phyloP scores from a whole-genome alignment of 1,139 yeast species.

The Starmera stellimalicola region DNA sequence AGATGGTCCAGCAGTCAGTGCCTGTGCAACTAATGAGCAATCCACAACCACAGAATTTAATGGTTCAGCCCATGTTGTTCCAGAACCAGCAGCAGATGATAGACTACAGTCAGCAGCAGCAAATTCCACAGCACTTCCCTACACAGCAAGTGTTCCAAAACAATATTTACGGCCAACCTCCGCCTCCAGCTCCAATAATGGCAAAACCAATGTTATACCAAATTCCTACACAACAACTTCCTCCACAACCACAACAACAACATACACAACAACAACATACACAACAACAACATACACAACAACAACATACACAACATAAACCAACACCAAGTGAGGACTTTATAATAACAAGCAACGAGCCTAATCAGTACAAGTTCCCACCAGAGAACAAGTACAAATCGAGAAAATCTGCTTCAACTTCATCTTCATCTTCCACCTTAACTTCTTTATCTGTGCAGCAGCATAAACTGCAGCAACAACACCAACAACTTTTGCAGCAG shows the following conservation, averaged over 20 bases:
- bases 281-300: constrained; percentile 6
- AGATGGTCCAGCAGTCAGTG: not conserved
- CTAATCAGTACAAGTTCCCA: constrained; percentile 40
- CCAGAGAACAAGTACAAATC: constrained; percentile 3
- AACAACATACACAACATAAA: constrained; percentile 4
- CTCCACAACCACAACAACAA: constrained; percentile 8
- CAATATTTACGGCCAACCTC: not conserved
- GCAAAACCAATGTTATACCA: constrained; percentile 9
- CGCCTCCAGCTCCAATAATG: constrained; percentile 6
- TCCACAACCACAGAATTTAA: not conserved
- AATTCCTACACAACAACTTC: constrained; percentile 2
- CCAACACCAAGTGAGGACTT: constrained; percentile 22
- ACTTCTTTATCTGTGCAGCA: no score
- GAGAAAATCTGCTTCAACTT: constrained; percentile 1
- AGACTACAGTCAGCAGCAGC: not conserved
- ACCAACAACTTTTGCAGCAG: not conserved
- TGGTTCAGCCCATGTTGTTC: not conserved
- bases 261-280: constrained; percentile 6
- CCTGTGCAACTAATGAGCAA: not conserved
- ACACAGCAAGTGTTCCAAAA: not conserved
- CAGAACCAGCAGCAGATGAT: not conserved
- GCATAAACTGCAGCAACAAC: constrained; percentile 8
- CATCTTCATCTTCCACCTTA: constrained; percentile 11
- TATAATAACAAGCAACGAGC: constrained; percentile 31
- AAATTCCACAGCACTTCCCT: not conserved